A percentile compares a stretch with the other conserved stretches of the same genome.
These are phyloP conservation scores for Phyllosticta citriasiana DNA, from an alignment of 2,329 filamentous ascomycete genomes.

Conservation along the genomic window DNA sequence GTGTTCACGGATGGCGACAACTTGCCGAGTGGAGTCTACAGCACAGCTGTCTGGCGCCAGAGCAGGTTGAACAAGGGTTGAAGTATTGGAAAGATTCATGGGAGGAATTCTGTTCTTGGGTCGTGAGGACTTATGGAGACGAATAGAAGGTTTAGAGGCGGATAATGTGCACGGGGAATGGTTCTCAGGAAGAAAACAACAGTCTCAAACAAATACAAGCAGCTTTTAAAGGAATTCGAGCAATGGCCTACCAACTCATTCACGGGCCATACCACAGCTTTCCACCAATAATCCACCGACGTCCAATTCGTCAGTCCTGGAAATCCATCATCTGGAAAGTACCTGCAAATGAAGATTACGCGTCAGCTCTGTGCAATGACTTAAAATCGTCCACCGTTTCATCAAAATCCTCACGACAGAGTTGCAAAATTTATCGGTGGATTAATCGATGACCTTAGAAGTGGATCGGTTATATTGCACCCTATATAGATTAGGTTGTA, in stretches of 20 bases:
- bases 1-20: conserved; percentile 61
- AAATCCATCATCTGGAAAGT: conserved; percentile 13
- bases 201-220: neutral
- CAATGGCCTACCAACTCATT: no score
- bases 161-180: neutral
- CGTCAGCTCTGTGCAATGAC: neutral
- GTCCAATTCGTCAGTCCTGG: conserved; percentile 10
- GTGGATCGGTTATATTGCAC: no score
- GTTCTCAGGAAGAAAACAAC: no score
- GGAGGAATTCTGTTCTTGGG: conserved; percentile 47
- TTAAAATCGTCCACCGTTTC: neutral
- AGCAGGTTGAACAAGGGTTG: conserved; percentile 31
- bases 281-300: no score
- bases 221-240: no score
- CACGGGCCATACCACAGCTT: neutral
- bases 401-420: neutral
- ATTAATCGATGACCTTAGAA: neutral
- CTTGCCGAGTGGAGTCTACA: conserved; percentile 37
- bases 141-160: neutral
- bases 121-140: conserved; percentile 33
- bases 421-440: neutral
- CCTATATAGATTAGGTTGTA: neutral
- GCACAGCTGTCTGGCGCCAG: conserved; percentile 30
- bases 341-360: neutral
- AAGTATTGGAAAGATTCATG: conserved; percentile 46